A percentile compares a stretch with the other conserved stretches of the same genome.
These are phyloP conservation scores for Bipolaris bicolor DNA, from an alignment of 2,329 filamentous ascomycete genomes.

Conservation along the genomic window DNA sequence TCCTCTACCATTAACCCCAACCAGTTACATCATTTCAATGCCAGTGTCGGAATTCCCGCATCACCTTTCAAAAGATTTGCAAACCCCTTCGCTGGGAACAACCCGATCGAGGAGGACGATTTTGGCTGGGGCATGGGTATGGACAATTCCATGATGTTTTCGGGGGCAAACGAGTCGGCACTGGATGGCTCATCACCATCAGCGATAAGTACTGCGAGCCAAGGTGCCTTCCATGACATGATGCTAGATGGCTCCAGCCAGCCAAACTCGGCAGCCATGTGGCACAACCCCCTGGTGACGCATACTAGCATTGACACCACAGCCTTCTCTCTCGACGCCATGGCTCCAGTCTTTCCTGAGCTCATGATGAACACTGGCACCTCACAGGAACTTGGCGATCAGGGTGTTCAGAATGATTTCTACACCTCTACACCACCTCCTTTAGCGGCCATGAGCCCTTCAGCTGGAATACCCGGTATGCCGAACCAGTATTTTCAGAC, in stretches of 20 bases:
- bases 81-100: constrained; percentile 63
- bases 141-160: constrained; percentile 66
- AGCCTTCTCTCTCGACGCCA: constrained; percentile 77
- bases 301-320: constrained; percentile 70
- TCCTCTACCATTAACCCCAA: constrained; percentile 68
- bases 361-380: constrained; percentile 71
- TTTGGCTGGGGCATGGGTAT: constrained; percentile 88
- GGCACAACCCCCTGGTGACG: constrained; percentile 62
- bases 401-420: constrained; percentile 70
- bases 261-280: constrained; percentile 46
- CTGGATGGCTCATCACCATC: constrained; percentile 95
- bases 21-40: constrained; percentile 84
- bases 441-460: constrained; percentile 74
- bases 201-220: constrained; percentile 92
- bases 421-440: constrained; percentile 81
- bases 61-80: constrained; percentile 54
- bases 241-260: constrained; percentile 76
- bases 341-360: constrained; percentile 76
- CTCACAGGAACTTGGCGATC: constrained; percentile 74
- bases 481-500: constrained; percentile 67
- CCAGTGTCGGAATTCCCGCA: constrained; percentile 67
- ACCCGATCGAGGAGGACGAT: constrained; percentile 72
- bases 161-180: constrained; percentile 73
- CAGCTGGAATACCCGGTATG: constrained; percentile 69
- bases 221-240: constrained; percentile 87